Base-by-base conservation (phyloP, 768 basidiomycete species). In the Hygrocybe coccinea region DNA sequence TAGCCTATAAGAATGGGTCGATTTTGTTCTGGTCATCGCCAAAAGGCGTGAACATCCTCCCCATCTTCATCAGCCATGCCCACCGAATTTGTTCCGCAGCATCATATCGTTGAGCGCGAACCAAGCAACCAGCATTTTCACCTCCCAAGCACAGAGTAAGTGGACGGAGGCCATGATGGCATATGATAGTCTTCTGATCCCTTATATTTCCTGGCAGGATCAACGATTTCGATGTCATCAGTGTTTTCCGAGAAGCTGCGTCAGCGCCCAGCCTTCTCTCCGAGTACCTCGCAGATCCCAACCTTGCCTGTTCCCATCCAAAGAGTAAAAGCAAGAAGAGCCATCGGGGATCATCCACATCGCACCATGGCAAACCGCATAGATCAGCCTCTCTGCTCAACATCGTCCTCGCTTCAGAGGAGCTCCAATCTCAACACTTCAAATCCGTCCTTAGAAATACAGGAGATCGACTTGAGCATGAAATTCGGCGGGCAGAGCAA, bases 401-500 rank as follows among this genome's bases (percentile, higher is more conserved):
- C 2, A 63, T 80, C 11, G 78, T 59, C 65, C 65, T 76, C 11
- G 65, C 68, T 33, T 73, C 84, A 56, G 82, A 84, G 65, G 82
- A 85, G 64, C 75, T 77, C 52, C 80, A 83, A 60, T 73, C 74
- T n/a, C 73, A 74, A 54, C 75, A 78, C 54, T 74, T 84, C 57
- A 84, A 83, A 64, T 71, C 74, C 25, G 62, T 81, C 22, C 74
- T 86, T 21, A 74, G 76, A 51, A 69, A 67, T 45, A 76, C 83
- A 4, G 75, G 76, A 17, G 80, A 82, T 51, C 74, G 76, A 47
- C 71, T 87, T 37, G 80, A 85, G 62, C 69, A 75, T 46, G 84
- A 85, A 70, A 78, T 75, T 52, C 75, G 76, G 24, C 71, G 80
- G 46, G 81, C 78, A n/a, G 78, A 79, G 44, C 73, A 78, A 36